These are phyloP conservation scores for Coffea canephora DNA, from an alignment of 257 asterid genomes.

Conservation along the genomic window DNA sequence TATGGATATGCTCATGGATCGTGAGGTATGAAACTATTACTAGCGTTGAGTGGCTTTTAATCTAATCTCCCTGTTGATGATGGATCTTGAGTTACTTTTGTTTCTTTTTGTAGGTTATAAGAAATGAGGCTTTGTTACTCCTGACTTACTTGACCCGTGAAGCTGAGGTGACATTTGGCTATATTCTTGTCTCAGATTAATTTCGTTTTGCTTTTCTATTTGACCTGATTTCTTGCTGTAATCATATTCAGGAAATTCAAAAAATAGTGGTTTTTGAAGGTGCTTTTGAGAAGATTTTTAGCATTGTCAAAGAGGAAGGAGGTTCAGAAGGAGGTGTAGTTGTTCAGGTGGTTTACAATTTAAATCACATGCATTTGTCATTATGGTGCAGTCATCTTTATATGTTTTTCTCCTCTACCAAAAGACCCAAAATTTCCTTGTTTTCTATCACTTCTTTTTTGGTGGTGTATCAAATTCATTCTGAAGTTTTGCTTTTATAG, in stretches of 20 bases:
- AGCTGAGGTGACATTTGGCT: constrained; percentile 68
- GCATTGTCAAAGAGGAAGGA: constrained; percentile 93
- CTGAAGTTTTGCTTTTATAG: neutral
- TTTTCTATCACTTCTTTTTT: neutral
- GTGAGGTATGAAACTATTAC: constrained; percentile 68
- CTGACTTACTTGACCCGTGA: constrained; percentile 94
- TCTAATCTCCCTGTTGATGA: constrained; percentile 3
- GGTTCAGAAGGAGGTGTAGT: constrained; percentile 98
- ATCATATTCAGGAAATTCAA: constrained; percentile 81
- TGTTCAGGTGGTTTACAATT: constrained; percentile 64
- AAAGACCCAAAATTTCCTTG: neutral
- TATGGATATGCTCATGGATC: constrained; percentile 99
- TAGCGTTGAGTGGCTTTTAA: neutral
- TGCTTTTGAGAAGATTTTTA: constrained; percentile 90
- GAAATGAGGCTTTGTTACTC: constrained; percentile 84
- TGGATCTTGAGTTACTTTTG: neutral
- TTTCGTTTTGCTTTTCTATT: neutral
- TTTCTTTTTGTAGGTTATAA: constrained; percentile 56
- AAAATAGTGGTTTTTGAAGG: constrained; percentile 97
- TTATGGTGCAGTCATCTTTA: constrained; percentile 2
- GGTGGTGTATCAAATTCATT: neutral
- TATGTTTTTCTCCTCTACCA: neutral
- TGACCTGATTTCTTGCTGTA: constrained; percentile 14
- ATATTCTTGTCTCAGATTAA: neutral
- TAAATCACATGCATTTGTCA: neutral